These are phyloP conservation scores for Fagopyrum esculentum DNA, from an alignment of 148 eudicot genomes.

Conservation along the genomic window DNA sequence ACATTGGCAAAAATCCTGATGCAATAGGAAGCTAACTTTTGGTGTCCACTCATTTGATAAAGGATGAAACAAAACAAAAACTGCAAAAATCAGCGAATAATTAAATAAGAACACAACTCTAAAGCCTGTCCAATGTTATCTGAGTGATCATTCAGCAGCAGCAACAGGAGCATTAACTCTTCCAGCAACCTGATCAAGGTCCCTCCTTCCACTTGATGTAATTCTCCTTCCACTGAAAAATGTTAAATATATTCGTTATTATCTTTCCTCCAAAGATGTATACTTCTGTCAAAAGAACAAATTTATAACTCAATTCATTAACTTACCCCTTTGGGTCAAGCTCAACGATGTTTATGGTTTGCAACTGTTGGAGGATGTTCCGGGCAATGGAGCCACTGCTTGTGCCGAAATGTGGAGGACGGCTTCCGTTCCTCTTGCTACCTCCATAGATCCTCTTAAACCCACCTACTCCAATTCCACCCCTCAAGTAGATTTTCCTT, in stretches of 20 bases:
- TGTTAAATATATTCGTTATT: too few relatives aligned
- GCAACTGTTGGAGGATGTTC: constrained; percentile 72
- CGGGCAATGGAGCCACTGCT: constrained; percentile 79
- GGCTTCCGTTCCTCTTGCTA: constrained; percentile 73
- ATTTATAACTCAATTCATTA: too few relatives aligned
- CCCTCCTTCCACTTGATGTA: constrained; percentile 11
- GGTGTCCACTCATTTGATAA: too few relatives aligned
- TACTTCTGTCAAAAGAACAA: too few relatives aligned
- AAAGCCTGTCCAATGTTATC: too few relatives aligned
- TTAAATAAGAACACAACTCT: too few relatives aligned
- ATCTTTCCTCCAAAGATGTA: too few relatives aligned
- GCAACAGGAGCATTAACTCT: constrained; percentile 2
- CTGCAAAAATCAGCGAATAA: too few relatives aligned
- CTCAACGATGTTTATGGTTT: constrained; percentile 57
- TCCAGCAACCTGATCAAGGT: constrained; percentile 14
- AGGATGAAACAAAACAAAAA: too few relatives aligned
- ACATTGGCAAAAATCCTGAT: too few relatives aligned
- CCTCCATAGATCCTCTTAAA: constrained; percentile 82
- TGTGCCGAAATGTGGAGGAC: constrained; percentile 75
- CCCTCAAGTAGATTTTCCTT: constrained; percentile 74
- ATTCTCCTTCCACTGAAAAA: constrained; percentile 7
- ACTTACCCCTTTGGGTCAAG: constrained; percentile 71
- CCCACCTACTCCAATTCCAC: constrained; percentile 83
- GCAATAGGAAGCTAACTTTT: too few relatives aligned
- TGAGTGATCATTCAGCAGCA: background rate